Conservation (phyloP, 176 grass and related monocot species). For the Triticum turgidum region DNA sequence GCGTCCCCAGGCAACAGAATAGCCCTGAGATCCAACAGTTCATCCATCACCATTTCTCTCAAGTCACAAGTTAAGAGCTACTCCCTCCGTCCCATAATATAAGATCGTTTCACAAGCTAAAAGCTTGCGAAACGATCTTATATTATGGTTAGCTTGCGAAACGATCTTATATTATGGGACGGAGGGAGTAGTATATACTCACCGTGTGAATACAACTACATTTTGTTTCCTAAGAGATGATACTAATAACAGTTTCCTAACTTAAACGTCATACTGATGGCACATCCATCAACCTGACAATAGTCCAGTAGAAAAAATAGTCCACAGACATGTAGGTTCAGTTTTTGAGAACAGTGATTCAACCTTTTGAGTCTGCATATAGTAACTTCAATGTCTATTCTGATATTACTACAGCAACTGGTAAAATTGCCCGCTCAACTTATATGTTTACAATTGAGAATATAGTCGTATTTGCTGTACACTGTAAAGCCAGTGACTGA, state of each 20-base stretch:
- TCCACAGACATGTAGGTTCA: constrained; percentile 14
- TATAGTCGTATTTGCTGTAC: neutral
- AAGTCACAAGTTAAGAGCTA: constrained; percentile 8
- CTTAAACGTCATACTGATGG: constrained; percentile 15
- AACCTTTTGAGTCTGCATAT: neutral
- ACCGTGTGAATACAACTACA: constrained; percentile 11
- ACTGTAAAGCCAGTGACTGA: neutral
- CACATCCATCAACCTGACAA: constrained; percentile 4
- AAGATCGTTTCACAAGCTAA: no score
- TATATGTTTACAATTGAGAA: neutral
- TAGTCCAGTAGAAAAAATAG: neutral
- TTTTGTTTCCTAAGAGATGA: neutral
- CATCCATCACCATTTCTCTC: neutral
- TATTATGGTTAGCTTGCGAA: no score
- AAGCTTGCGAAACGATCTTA: no score
- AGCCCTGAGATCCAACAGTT: constrained; percentile 8
- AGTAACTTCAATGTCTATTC: no score
- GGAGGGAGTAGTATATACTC: neutral
- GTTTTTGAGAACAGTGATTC: neutral
- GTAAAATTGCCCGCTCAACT: neutral
- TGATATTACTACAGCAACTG: no score
- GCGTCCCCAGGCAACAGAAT: neutral
- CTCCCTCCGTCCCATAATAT: no score
- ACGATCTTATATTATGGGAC: no score
- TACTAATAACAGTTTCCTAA: constrained; percentile 4